Evolutionary conservation across 2,329 filamentous ascomycete species (phyloP), one percentile per base, ranked within the genome.

Genomic region (Trichoderma semiorbis): DNA sequence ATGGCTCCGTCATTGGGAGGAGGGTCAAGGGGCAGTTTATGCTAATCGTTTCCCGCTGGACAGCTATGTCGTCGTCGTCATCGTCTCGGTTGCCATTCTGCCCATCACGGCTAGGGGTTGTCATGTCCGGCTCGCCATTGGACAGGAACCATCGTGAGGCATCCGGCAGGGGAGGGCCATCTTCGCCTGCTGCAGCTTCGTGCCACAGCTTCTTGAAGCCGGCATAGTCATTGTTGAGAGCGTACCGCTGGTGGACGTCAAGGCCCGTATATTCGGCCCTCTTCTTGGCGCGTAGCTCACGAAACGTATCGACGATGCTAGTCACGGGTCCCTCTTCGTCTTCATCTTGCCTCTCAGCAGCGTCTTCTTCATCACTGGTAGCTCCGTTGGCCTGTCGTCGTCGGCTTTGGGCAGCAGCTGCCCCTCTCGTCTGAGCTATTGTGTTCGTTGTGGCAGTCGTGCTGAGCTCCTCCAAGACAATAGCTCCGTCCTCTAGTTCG

Each of bases 1-100:
- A 89, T 0, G 92, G 92, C 67, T 93, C 86, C 55, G 84, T 82
- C 83, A 93, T 90, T 58, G 87, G 83, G 66, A 84, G 83, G 74
- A 94, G 83, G 0, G 91, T 92, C 24, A 95, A 79, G 0, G 92
- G 91, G 76, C 92, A 95, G 75, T 88, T 90, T 36, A 91, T 87
- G 78, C 88, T 91, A 67, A 90, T 85, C 5, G 86, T 87, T 73
- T 90, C 89, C 63, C 88, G 85, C 32, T 88, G 86, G 34, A 95
- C 86, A 1, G 91, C 86, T 28, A 95, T 84, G 55, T 95, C 92
- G 24, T 92, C 90, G 69, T 92, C 90, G 3, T 80, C 90, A 3
- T 80, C 84, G 3, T 75, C 81, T 1, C 75, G 80, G 1, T 74
- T 75, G 4, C 71, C 75, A 3, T 61, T 36, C 5, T 71, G 71